These are phyloP conservation scores for Areca catechu DNA, from an alignment of 176 grass and related monocot genomes.

Conservation along the genomic window DNA sequence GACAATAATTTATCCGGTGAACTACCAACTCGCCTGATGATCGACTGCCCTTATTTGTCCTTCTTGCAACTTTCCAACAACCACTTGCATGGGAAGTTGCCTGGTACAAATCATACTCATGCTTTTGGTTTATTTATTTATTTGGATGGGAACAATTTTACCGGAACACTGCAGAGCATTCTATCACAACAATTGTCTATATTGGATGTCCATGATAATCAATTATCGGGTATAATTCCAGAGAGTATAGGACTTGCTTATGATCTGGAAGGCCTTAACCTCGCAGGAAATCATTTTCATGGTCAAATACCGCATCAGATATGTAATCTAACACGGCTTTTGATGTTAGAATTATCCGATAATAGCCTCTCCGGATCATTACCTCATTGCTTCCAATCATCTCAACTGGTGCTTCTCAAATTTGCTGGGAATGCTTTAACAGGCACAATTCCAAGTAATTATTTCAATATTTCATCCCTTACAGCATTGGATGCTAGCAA, in stretches of 20 bases:
- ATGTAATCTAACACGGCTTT: background rate
- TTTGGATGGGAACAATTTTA: conserved; percentile 11
- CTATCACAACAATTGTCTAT: background rate
- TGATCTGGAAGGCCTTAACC: background rate
- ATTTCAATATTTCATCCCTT: background rate
- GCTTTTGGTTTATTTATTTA: background rate
- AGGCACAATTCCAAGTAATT: background rate
- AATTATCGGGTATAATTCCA: too few species aligned
- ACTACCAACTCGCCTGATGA: conserved; percentile 6
- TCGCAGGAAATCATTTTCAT: conserved; percentile 1
- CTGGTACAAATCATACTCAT: background rate
- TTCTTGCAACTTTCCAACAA: too few species aligned
- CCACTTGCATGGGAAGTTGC: too few species aligned
- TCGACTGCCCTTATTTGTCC: background rate
- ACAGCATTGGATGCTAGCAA: background rate
- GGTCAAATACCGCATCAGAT: background rate
- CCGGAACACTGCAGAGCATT: background rate
- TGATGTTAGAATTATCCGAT: conserved; percentile 3
- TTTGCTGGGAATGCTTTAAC: conserved; percentile 7
- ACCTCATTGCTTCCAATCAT: background rate
- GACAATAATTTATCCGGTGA: conserved; percentile 20
- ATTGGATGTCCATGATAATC: too few species aligned
- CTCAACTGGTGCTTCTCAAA: background rate
- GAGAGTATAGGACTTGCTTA: too few species aligned
- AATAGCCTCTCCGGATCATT: conserved; percentile 4